These are phyloP conservation scores for Magnolia sinica DNA, from an alignment of 164 flowering plant species.

Conservation along the genomic window DNA sequence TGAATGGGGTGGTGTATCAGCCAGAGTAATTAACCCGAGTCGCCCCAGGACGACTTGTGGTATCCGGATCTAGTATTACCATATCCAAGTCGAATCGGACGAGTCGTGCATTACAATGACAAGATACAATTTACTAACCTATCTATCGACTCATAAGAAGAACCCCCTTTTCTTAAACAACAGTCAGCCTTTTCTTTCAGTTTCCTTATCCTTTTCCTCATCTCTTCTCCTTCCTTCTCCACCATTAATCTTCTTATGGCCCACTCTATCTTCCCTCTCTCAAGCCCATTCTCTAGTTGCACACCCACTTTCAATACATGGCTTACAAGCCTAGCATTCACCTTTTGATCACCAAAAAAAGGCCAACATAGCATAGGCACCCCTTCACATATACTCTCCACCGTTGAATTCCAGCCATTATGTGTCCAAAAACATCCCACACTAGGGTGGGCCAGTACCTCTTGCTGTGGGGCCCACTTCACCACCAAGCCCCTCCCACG, in stretches of 20 bases:
- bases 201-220: not conserved
- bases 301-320: conserved; percentile 28
- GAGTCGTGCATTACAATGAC: conserved; percentile 3
- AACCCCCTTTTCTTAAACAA: conserved; percentile 35
- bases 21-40: no score
- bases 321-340: conserved; percentile 22
- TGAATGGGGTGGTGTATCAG: no score
- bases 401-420: conserved; percentile 33
- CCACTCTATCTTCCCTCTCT: conserved; percentile 23
- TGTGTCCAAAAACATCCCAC: conserved; percentile 35
- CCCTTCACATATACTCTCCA: conserved; percentile 22
- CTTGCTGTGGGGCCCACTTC: conserved; percentile 34
- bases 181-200: conserved; percentile 28
- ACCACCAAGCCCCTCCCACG: conserved; percentile 30
- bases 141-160: conserved; percentile 31
- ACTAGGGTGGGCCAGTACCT: conserved; percentile 24
- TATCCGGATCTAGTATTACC: no score
- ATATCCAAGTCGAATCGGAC: not conserved
- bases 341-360: conserved; percentile 22
- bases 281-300: conserved; percentile 25
- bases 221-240: conserved; percentile 6
- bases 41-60: no score
- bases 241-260: conserved; percentile 18
- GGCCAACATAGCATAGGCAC: conserved; percentile 33
- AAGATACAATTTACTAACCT: conserved; percentile 12